Evolutionary conservation across 2,329 filamentous ascomycete species (phyloP), one percentile per base, ranked within the genome.

Genomic region (Septoria petroselini): DNA sequence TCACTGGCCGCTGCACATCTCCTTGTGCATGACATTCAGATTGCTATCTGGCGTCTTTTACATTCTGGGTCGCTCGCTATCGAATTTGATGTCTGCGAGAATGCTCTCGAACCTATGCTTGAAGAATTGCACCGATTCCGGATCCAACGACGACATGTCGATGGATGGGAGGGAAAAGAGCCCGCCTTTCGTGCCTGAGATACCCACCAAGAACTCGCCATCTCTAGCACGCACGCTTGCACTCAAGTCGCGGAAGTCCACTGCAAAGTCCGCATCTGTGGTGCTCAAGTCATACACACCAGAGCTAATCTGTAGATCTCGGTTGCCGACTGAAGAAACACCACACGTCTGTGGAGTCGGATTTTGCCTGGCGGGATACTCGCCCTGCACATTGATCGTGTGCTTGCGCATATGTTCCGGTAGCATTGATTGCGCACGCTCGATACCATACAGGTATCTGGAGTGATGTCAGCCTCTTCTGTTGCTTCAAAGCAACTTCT

Each of bases 191-290:
- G 58, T 57, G 0, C 71, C 70, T 21, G 60, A 68, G 30, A 71
- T 70, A 0, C 71, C 72, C 1, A 75, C 60, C 48, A 76, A 48
- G 48, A 76, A 76, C 59, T 76, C 73, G 3, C 69, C 66, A 5
- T 75, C 72, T 21, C 74, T 60, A 2, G 72, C 71, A 27, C 73
- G 58, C 7, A 76, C 73, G 8, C 66, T 68, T 42, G 70, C 66
- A 15, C 58, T 64, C 29, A 71, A 37, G 2, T 59, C 52, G 4
- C 65, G 56, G 41, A 67, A 74, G 53, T 74, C 70, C 2, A 67
- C 72, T 5, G 62, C 68, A 39, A 76, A 71, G 29, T 70, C 68
- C 39, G 63, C 65, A 42, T 46, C 59, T 3, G 48, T 51, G 18
- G 38, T 31, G 2, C 52, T 30, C 7, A 70, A 18, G 31, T 68